phyloP scores from a whole-genome alignment of 1,284 basidiomycete genomes.

The Gomphus bonarii region DNA sequence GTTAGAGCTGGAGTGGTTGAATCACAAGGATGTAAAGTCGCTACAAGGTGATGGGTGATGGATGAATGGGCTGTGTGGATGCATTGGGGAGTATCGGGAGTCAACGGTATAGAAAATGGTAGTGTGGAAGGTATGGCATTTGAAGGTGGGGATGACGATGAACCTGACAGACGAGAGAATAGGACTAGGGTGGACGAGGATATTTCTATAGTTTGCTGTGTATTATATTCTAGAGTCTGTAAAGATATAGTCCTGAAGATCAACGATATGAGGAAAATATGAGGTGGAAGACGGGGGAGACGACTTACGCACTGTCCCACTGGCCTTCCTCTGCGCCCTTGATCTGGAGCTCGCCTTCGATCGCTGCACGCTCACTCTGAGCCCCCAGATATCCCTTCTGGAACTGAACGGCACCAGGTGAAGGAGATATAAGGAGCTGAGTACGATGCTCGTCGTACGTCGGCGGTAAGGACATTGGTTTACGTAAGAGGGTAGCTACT shows the following conservation, averaged over 20 bases:
- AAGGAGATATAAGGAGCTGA: conserved; percentile 29
- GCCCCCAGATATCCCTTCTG: conserved; percentile 74
- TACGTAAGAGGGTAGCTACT: conserved; percentile 13
- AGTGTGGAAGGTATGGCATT: conserved; percentile 46
- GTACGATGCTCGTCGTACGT: conserved; percentile 10
- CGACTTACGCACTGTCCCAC: conserved; percentile 60
- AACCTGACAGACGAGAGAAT: conserved; percentile 27
- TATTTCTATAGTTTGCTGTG: conserved; percentile 55
- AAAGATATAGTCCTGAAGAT: conserved; percentile 47
- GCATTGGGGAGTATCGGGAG: conserved; percentile 65
- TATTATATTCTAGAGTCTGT: conserved; percentile 54
- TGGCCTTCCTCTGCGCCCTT: conserved; percentile 47
- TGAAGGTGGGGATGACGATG: conserved; percentile 21
- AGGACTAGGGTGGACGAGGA: conserved; percentile 41
- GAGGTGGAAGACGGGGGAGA: conserved; percentile 17
- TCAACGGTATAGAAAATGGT: conserved; percentile 68
- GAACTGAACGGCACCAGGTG: conserved; percentile 55
- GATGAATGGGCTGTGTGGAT: conserved; percentile 60
- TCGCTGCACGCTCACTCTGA: conserved; percentile 64
- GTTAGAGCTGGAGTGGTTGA: conserved; percentile 29
- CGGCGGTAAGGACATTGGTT: conserved; percentile 7
- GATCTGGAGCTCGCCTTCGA: conserved; percentile 75
- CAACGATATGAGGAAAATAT: conserved; percentile 13
- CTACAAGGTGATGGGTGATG: conserved; percentile 54
- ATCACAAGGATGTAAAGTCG: conserved; percentile 46